Conservation (phyloP, 805 yeast species). For the Lachancea dasiensis region DNA sequence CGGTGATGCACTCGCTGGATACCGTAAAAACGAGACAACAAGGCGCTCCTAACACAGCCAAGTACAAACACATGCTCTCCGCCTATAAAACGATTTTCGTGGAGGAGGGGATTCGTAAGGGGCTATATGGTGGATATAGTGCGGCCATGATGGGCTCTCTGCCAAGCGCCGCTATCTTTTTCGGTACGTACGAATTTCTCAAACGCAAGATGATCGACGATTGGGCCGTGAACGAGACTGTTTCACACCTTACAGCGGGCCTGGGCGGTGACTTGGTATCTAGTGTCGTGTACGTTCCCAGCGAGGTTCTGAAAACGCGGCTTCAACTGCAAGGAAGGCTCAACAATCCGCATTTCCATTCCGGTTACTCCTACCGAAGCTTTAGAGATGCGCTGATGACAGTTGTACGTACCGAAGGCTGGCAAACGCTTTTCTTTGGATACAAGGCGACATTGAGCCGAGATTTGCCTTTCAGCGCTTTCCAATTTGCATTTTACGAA, state of each 20-base stretch:
- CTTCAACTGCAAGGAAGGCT: constrained; percentile 85
- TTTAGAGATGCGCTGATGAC: constrained; percentile 62
- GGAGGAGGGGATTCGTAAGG: constrained; percentile 81
- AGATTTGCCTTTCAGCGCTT: constrained; percentile 92
- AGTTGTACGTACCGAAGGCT: constrained; percentile 66
- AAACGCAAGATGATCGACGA: constrained; percentile 66
- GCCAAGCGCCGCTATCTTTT: constrained; percentile 92
- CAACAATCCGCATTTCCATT: constrained; percentile 69
- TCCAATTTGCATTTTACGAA: constrained; percentile 95
- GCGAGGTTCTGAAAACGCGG: constrained; percentile 90
- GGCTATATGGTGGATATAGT: constrained; percentile 85
- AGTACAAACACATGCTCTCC: constrained; percentile 67
- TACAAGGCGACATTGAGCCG: constrained; percentile 90
- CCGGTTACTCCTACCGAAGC: constrained; percentile 85
- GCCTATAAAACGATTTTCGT: constrained; percentile 71
- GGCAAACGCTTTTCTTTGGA: constrained; percentile 73
- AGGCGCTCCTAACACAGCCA: constrained; percentile 63
- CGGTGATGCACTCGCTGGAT: constrained; percentile 91
- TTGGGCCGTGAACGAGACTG: constrained; percentile 64
- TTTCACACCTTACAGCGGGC: constrained; percentile 79
- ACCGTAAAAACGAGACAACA: constrained; percentile 97
- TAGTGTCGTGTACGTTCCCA: constrained; percentile 86
- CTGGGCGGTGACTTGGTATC: constrained; percentile 90
- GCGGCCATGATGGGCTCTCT: constrained; percentile 92
- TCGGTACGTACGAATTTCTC: constrained; percentile 79